Evolutionary conservation across 148 eudicot genomes (phyloP).

Genomic region (Polygonum aviculare): DNA sequence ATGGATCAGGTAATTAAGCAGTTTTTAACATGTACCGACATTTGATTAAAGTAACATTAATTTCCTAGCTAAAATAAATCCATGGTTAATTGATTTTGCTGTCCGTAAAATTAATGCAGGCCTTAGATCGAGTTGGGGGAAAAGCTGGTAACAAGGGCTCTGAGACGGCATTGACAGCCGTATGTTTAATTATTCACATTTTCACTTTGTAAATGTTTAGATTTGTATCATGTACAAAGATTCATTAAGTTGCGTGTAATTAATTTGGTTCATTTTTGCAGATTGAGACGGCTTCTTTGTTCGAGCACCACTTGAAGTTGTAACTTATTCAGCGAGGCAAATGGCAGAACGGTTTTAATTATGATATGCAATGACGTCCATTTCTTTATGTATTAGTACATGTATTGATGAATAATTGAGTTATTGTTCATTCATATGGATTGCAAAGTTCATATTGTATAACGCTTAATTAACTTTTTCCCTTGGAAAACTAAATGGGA

Average conservation of each 20-base stretch:
- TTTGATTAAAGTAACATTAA: no score
- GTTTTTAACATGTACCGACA: no score
- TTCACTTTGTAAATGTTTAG: no score
- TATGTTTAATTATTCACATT: constrained; percentile 25
- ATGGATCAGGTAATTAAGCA: constrained; percentile 76
- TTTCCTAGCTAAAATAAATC: background rate
- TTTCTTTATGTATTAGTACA: background rate
- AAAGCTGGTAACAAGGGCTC: constrained; percentile 95
- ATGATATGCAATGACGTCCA: background rate
- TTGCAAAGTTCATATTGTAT: background rate
- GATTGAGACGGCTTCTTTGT: constrained; percentile 97
- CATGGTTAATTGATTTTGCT: background rate
- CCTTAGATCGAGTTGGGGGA: constrained; percentile 90
- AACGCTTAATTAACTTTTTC: no score
- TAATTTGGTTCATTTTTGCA: constrained; percentile 19
- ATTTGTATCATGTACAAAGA: no score
- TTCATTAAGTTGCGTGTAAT: background rate
- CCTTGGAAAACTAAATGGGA: background rate
- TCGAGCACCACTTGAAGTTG: constrained; percentile 65
- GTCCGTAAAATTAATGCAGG: constrained; percentile 39
- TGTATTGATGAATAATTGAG: background rate
- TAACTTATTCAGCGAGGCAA: background rate
- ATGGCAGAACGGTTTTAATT: background rate
- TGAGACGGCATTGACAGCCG: constrained; percentile 92
- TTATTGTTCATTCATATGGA: background rate